Evolutionary conservation across 306 rosid genomes (phyloP).

Genomic region (Citrullus amarus): DNA sequence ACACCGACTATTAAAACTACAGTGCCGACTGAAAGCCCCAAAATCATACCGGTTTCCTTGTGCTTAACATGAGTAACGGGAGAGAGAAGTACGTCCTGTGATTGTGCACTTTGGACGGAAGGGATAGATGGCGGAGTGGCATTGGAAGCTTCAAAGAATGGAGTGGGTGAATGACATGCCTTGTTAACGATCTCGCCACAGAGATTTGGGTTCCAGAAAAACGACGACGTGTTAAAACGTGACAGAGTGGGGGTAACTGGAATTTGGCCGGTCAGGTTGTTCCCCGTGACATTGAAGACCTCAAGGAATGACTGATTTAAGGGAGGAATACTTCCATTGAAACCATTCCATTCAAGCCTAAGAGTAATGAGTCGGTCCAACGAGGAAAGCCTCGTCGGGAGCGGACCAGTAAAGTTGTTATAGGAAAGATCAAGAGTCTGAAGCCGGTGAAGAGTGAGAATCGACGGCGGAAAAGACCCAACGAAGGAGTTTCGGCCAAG

Average conservation of each 20-base stretch:
- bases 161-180: conserved; percentile 34
- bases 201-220: conserved; percentile 40
- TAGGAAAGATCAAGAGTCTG: conserved; percentile 41
- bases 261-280: conserved; percentile 56
- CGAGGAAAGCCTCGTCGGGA: conserved; percentile 25
- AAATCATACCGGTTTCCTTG: conserved; percentile 28
- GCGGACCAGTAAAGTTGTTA: conserved; percentile 43
- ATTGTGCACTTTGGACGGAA: conserved; percentile 34
- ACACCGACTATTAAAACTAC: conserved; percentile 20
- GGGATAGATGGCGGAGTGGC: conserved; percentile 27
- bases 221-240: conserved; percentile 34
- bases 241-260: conserved; percentile 40
- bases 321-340: conserved; percentile 49
- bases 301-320: conserved; percentile 44
- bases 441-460: conserved; percentile 47
- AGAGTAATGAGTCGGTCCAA: conserved; percentile 49
- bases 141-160: conserved; percentile 42
- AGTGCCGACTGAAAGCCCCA: conserved; percentile 31
- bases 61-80: conserved; percentile 23
- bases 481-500: conserved; percentile 48
- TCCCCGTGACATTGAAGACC: conserved; percentile 37
- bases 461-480: conserved; percentile 54
- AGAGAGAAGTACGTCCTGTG: conserved; percentile 37
- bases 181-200: conserved; percentile 62
- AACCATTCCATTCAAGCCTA: conserved; percentile 44